phyloP scores from a whole-genome alignment of 1,139 yeast species.

The Zygoascus meyerae region DNA sequence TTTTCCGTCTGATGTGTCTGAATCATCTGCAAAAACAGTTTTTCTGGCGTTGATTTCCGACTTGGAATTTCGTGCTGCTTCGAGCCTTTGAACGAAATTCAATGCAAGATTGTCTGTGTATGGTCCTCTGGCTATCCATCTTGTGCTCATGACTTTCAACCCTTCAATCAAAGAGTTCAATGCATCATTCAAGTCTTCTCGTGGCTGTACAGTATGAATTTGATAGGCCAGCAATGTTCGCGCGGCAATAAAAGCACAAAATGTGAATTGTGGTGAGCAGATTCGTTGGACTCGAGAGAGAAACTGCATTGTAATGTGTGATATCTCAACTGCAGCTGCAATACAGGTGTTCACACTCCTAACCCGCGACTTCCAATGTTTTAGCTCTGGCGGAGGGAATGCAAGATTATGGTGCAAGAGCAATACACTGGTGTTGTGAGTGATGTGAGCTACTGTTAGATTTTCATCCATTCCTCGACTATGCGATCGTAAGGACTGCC shows the following conservation, averaged over 20 bases:
- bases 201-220: slow-evolving; percentile 1
- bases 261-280: slow-evolving; percentile 12
- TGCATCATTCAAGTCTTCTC: slow-evolving; percentile 13
- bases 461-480: slow-evolving; percentile 21
- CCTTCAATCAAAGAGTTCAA: slow-evolving; percentile 17
- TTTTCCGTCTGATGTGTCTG: slow-evolving; percentile 1
- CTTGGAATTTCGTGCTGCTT: slow-evolving; percentile 6
- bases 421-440: slow-evolving; percentile 25
- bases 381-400: slow-evolving; percentile 11
- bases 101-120: slow-evolving; percentile 10
- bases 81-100: slow-evolving; percentile 11
- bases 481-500: slow-evolving; percentile 15
- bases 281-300: slow-evolving; percentile 7
- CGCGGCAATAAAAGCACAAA: slow-evolving; percentile 13
- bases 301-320: slow-evolving; percentile 11
- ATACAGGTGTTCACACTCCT: slow-evolving; percentile 11
- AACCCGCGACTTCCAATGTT: slow-evolving; percentile 1
- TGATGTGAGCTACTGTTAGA: slow-evolving; percentile 25
- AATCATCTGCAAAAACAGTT: slow-evolving; percentile 9
- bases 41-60: slow-evolving; percentile 10
- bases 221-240: slow-evolving; percentile 11
- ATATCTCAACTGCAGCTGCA: slow-evolving; percentile 11
- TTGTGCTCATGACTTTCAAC: slow-evolving; percentile 18
- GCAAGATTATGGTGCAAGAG: slow-evolving; percentile 25
- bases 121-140: slow-evolving; percentile 19